phyloP scores from a whole-genome alignment of 208 protist genomes.

The Entamoeba dispar region DNA sequence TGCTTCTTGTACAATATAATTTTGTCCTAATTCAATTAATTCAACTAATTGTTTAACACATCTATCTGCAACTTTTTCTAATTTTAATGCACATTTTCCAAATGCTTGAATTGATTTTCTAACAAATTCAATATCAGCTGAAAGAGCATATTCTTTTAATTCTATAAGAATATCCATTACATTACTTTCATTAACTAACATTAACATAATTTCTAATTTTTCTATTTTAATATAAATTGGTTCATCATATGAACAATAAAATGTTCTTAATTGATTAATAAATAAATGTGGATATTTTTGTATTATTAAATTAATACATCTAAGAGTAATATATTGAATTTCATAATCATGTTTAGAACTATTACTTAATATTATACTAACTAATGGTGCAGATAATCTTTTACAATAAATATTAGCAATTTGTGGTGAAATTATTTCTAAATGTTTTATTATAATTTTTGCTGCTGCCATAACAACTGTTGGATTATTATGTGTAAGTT shows the following conservation, averaged over 20 bases:
- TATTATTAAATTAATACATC: constrained; percentile 10
- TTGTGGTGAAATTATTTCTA: neutral
- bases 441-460: constrained; percentile 1
- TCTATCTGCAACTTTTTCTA: neutral
- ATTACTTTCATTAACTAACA: constrained; percentile 8
- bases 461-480: constrained; percentile 52
- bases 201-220: constrained; percentile 22
- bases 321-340: constrained; percentile 16
- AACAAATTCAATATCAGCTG: constrained; percentile 22
- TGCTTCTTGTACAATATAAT: constrained; percentile 7
- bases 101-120: constrained; percentile 11
- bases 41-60: constrained; percentile 8
- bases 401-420: neutral
- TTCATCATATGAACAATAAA: constrained; percentile 28
- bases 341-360: constrained; percentile 6
- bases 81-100: constrained; percentile 11
- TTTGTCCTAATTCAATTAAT: neutral
- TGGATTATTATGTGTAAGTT: constrained; percentile 80
- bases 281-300: constrained; percentile 1
- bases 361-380: constrained; percentile 1
- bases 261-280: neutral
- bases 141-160: constrained; percentile 12
- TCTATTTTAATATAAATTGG: constrained; percentile 28
- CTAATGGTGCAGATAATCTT: neutral
- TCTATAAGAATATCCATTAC: constrained; percentile 4